These are phyloP conservation scores for Sporisorium reilianum DNA, from an alignment of 1,284 basidiomycete genomes.

Conservation along the genomic window DNA sequence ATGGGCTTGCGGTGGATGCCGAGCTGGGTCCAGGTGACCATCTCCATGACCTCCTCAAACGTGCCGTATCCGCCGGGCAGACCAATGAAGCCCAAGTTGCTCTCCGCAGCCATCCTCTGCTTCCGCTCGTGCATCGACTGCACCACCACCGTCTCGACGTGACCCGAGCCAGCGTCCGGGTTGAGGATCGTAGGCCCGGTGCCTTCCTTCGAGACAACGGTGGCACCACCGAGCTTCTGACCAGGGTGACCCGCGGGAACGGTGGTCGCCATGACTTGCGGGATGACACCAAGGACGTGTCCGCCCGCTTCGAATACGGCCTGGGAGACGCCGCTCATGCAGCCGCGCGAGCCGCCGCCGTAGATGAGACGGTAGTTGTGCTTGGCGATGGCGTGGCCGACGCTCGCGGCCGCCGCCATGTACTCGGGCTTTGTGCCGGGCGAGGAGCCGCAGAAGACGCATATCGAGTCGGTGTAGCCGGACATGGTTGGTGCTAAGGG, in stretches of 20 bases:
- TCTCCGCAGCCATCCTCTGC: conserved; percentile 83
- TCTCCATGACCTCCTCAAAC: conserved; percentile 90
- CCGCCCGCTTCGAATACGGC: conserved; percentile 79
- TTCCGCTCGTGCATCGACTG: conserved; percentile 93
- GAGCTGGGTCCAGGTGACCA: conserved; percentile 89
- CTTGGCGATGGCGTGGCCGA: conserved; percentile 80
- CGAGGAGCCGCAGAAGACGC: conserved; percentile 69
- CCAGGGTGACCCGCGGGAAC: conserved; percentile 53
- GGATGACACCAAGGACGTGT: conserved; percentile 83
- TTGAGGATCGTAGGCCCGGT: conserved; percentile 64
- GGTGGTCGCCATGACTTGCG: conserved; percentile 77
- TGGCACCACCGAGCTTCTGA: conserved; percentile 19
- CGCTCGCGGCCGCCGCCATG: conserved; percentile 71
- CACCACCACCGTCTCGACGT: conserved; percentile 71
- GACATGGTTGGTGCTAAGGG: conserved; percentile 19
- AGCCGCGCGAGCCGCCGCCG: conserved; percentile 83
- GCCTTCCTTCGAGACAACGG: conserved; percentile 50
- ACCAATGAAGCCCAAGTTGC: conserved; percentile 80
- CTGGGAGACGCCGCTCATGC: conserved; percentile 87
- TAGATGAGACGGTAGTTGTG: conserved; percentile 81
- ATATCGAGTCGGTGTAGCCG: conserved; percentile 56
- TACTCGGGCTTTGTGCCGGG: conserved; percentile 61
- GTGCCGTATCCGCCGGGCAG: conserved; percentile 92
- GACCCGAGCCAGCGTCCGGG: conserved; percentile 26
- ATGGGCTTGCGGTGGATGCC: conserved; percentile 90